Evolutionary conservation across 495 filamentous ascomycete species (phyloP).

Genomic region (Hypomontagnella monticulosa): DNA sequence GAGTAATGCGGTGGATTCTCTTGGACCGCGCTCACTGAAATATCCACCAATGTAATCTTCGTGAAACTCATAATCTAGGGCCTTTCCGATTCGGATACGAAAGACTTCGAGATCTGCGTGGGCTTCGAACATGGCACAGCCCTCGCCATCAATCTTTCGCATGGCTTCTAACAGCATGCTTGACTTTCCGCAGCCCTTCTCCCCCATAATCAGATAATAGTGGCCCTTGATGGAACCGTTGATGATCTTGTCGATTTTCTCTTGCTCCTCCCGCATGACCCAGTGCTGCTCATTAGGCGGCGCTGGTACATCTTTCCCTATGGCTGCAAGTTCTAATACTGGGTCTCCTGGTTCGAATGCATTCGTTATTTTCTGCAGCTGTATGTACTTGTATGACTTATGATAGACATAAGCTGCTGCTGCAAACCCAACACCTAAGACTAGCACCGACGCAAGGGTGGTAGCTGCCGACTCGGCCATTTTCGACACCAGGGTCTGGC

Average conservation of each 20-base stretch:
- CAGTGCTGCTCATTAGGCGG: slow-evolving; percentile 71
- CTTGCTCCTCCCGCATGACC: slow-evolving; percentile 83
- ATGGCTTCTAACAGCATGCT: slow-evolving; percentile 96
- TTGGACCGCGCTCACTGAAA: slow-evolving; percentile 91
- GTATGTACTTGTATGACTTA: slow-evolving; percentile 86
- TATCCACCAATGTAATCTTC: slow-evolving; percentile 93
- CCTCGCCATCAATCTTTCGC: slow-evolving; percentile 86
- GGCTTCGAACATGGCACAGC: slow-evolving; percentile 92
- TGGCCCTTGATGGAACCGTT: slow-evolving; percentile 73
- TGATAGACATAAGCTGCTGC: slow-evolving; percentile 88
- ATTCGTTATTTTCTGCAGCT: slow-evolving; percentile 88
- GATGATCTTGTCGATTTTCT: slow-evolving; percentile 79
- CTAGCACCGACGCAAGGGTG: slow-evolving; percentile 82
- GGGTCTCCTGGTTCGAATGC: slow-evolving; percentile 95
- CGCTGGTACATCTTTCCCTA: slow-evolving; percentile 63
- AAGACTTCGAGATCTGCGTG: slow-evolving; percentile 96
- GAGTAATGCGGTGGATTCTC: slow-evolving; percentile 87
- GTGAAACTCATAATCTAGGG: slow-evolving; percentile 91
- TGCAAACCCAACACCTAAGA: slow-evolving; percentile 76
- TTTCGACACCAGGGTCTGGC: slow-evolving; percentile 63
- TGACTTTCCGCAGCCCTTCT: slow-evolving; percentile 96
- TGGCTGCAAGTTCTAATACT: slow-evolving; percentile 86
- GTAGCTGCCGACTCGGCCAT: slow-evolving; percentile 88
- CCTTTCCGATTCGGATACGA: slow-evolving; percentile 88
- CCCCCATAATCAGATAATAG: slow-evolving; percentile 93